phyloP scores from a whole-genome alignment of 2,329 filamentous ascomycete genomes.

The Aspergillus fructus region DNA sequence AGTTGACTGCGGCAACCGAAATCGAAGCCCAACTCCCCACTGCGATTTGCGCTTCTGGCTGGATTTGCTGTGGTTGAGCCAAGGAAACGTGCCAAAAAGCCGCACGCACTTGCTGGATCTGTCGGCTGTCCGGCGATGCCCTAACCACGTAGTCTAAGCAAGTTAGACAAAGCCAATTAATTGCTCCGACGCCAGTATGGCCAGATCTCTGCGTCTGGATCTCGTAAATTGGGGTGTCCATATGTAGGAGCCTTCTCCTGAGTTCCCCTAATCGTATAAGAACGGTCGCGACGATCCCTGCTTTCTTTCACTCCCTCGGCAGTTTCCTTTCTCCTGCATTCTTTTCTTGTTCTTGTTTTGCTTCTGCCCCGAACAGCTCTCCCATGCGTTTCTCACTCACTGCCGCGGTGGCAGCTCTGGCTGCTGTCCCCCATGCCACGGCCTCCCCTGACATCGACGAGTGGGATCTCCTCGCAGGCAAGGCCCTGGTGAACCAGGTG shows the following conservation, averaged over 20 bases:
- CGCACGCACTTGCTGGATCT: too few species aligned
- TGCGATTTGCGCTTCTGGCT: too few species aligned
- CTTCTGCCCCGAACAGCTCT: background rate
- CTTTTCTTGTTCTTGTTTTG: background rate
- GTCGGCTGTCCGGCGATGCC: too few species aligned
- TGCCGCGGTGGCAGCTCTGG: conserved; percentile 9
- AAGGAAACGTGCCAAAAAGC: too few species aligned
- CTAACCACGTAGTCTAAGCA: too few species aligned
- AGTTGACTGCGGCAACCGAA: background rate
- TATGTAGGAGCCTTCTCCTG: background rate
- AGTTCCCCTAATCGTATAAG: background rate
- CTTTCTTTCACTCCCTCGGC: background rate
- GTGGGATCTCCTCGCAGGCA: conserved; percentile 13
- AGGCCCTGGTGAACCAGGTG: conserved; percentile 12
- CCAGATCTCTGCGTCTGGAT: too few species aligned
- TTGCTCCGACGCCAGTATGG: too few species aligned
- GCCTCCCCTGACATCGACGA: conserved; percentile 2
- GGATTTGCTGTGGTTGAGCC: too few species aligned
- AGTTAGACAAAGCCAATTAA: too few species aligned
- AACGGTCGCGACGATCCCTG: conserved; percentile 1
- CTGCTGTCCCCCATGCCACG: conserved; percentile 2
- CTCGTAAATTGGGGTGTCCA: too few species aligned
- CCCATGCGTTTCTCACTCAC: conserved; percentile 11
- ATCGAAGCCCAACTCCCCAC: too few species aligned
- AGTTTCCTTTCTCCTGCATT: background rate